Base-by-base conservation (phyloP, 1,139 yeast genomes). In the Kurtzmaniella quercitrusa region DNA sequence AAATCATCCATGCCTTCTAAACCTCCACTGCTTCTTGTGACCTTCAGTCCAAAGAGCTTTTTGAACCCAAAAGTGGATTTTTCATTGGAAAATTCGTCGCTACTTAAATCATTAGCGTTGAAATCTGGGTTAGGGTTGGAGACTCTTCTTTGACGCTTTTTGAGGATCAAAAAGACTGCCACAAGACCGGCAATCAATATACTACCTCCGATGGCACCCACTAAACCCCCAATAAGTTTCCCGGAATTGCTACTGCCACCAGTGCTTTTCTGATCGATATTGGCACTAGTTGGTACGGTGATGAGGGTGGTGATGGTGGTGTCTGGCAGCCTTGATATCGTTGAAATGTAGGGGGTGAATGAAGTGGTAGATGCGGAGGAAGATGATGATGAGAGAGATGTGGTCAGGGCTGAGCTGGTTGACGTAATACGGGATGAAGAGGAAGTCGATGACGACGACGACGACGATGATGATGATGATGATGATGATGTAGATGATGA, bases 91-190 rank as follows among this genome's bases (percentile, higher is more conserved):
- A 51, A 51, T 25, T 48, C 54, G 12, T 47, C 51, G 19, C 50
- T 51, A 5, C 44, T 40, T 12, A 34, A 25, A 12, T 47, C 50
- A 42, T 57, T 60, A 46, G 65, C 68, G 42, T 68, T 68, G 52
- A 73, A 72, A 50, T 73, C 76, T 0, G 78, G 77, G 25, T 70
- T 67, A 50, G 70, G 77, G 56, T 73, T 73, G 42, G 70, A 66
- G 40, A 68, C 54, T 23, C 55, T 53, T 40, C 59, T 55, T 48
- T 57, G 62, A 34, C 73, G 54, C 44, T 59, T 65, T 46, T 62
- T 70, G 48, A 71, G 54, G 46, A 66, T 64, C 31, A 72, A 52
- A 50, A 71, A 68, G 16, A 70, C 49, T 14, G 68, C 62, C 21
- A 69, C 74, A 14, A 70, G 50, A 4, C 60, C 60, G 1, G 73